These are phyloP conservation scores for Balakata baccata DNA, from an alignment of 345 rosid species.

Conservation along the genomic window DNA sequence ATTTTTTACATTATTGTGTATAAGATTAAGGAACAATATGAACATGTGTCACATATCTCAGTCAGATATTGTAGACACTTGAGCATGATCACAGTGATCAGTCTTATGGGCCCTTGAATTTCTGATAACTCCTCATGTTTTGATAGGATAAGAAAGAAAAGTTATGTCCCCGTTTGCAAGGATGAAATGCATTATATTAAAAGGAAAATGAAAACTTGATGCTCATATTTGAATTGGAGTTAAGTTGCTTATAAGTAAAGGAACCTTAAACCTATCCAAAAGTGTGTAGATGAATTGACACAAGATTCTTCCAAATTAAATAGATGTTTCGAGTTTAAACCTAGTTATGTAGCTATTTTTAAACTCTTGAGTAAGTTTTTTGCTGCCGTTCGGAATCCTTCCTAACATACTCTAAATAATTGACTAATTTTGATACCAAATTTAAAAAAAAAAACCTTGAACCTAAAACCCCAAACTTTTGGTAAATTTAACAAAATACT, in stretches of 20 bases:
- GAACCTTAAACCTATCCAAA: background rate
- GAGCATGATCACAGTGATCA: slow-evolving; percentile 7
- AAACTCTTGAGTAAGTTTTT: no score
- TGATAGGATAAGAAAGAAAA: background rate
- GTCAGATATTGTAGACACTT: background rate
- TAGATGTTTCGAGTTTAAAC: no score
- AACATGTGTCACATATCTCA: slow-evolving; percentile 15
- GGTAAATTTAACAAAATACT: background rate
- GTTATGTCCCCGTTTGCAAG: background rate
- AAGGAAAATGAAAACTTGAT: background rate
- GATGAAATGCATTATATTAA: background rate
- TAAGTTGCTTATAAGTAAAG: background rate
- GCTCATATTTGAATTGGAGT: background rate
- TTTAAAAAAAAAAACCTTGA: no score
- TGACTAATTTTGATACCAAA: no score
- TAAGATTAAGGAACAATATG: slow-evolving; percentile 2
- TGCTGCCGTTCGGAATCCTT: no score
- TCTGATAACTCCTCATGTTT: background rate
- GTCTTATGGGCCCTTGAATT: background rate
- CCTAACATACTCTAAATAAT: no score
- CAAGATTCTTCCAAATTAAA: no score
- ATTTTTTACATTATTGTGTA: slow-evolving; percentile 9
- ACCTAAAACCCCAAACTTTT: background rate
- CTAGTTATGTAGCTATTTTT: no score
- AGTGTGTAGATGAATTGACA: no score